Base-by-base conservation (phyloP, 495 filamentous ascomycete genomes). In the Penicilliopsis zonata region DNA sequence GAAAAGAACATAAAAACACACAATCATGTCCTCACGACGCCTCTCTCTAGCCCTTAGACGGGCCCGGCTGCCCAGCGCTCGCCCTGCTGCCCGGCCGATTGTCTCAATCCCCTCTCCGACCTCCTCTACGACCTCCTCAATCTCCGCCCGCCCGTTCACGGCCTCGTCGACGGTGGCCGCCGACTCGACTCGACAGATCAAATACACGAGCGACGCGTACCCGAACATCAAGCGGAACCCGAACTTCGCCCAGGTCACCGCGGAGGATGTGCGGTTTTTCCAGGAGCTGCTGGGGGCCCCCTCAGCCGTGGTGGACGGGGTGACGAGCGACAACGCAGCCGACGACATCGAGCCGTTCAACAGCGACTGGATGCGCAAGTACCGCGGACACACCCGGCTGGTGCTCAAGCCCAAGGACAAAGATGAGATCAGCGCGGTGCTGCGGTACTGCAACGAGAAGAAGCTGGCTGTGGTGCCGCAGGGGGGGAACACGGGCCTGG, bases 291-390 rank as follows among this genome's bases (percentile, higher is more conserved):
- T 95, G 22, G 82, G 84, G 30, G 67, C 65, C 13, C 70, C 74
- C 24, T 80, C 79, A 6, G 84, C 86, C n/a, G 65, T 94, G 26
- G 72, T 94, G 33, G 81, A 95, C 43, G 83, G 83, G 28, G 68
- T 90, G 23, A 80, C 79, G 4, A 56, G 67, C 43, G 75, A 82
- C 48, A 74, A 75, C 13, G 55, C 66, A 0, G n/a, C n/a, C n/a
- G 78, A 80, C 39, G 90, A 98, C 47, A 65, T 96, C 35, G 85
- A 88, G 47, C 73, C 86, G 10, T 96, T 84, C 71, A 98, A 98
- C 61, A 74, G 72, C 43, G 90, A 98, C 62, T 98, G 90, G 90
- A 96, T 96, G 92, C 76, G 82, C 53, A 98, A 98, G 56, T 98
- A 95, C 63, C 78, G 85, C 22, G 90, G 90, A 22, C 87, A 94